phyloP scores from a whole-genome alignment of 23 red algal genomes.

The Gracilaria caudata region DNA sequence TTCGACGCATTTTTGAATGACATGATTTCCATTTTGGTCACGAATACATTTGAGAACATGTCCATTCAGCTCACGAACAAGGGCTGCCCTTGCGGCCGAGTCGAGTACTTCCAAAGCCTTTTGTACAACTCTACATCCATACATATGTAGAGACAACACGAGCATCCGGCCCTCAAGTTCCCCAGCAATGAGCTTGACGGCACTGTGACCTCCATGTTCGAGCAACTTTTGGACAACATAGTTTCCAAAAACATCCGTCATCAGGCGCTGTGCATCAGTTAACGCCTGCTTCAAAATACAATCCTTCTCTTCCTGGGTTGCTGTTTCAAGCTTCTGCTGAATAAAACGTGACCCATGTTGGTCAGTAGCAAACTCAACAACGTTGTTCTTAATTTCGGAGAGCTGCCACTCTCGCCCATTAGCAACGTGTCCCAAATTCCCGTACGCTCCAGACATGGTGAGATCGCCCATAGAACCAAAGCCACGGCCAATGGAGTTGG shows the following conservation, averaged over 20 bases:
- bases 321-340: conserved; percentile 92
- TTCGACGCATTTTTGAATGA: conserved; percentile 98
- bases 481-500: conserved; percentile 52
- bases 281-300: conserved; percentile 67
- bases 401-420: conserved; percentile 85
- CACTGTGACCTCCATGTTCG: conserved; percentile 82
- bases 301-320: conserved; percentile 66
- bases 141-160: conserved; percentile 95
- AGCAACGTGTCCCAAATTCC: conserved; percentile 27
- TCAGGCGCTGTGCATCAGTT: conserved; percentile 86
- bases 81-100: conserved; percentile 38
- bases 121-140: conserved; percentile 99
- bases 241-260: conserved; percentile 99
- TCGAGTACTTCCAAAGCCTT: conserved; percentile 96
- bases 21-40: conserved; percentile 99
- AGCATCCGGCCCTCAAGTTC: conserved; percentile 93
- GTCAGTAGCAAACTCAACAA: conserved; percentile 98
- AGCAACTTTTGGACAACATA: conserved; percentile 94
- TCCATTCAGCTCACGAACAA: conserved; percentile 93
- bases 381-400: conserved; percentile 79
- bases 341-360: conserved; percentile 99
- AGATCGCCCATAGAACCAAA: conserved; percentile 38
- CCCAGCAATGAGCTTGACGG: conserved; percentile 70
- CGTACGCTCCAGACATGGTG: conserved; percentile 29
- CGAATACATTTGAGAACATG: conserved; percentile 99